Conservation (phyloP, 805 yeast genomes). For the Ogataea populi-albae region DNA sequence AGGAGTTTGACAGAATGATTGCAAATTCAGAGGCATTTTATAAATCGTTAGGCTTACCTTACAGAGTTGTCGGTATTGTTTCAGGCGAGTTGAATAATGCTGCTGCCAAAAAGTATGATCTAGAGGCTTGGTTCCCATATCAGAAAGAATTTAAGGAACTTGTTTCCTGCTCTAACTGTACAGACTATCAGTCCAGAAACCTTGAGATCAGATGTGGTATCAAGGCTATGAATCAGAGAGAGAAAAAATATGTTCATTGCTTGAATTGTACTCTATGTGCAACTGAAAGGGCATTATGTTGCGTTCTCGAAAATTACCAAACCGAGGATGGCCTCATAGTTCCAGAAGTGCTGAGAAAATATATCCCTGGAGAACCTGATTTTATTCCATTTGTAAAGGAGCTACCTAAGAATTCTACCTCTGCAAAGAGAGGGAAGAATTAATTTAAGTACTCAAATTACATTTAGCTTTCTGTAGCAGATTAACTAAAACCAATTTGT, state of each 20-base stretch:
- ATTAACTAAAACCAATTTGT: too few relatives aligned
- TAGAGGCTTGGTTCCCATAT: slow-evolving; percentile 99
- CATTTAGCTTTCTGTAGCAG: too few relatives aligned
- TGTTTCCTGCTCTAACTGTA: slow-evolving; percentile 98
- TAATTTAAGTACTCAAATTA: slow-evolving; percentile 1
- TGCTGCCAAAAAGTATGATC: slow-evolving; percentile 97
- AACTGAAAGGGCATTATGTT: slow-evolving; percentile 97
- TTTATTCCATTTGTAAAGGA: slow-evolving; percentile 88
- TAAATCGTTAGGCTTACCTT: slow-evolving; percentile 87
- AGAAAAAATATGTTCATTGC: slow-evolving; percentile 98
- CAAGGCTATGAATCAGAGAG: slow-evolving; percentile 90
- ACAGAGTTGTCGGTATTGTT: slow-evolving; percentile 96
- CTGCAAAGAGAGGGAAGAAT: slow-evolving; percentile 51
- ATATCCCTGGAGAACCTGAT: slow-evolving; percentile 98
- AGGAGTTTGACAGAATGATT: slow-evolving; percentile 95
- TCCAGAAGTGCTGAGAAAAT: slow-evolving; percentile 94
- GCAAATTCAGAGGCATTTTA: slow-evolving; percentile 87
- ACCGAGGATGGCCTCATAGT: slow-evolving; percentile 91
- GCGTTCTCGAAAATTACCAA: slow-evolving; percentile 96
- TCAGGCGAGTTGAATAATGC: slow-evolving; percentile 98
- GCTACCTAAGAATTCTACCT: slow-evolving; percentile 90
- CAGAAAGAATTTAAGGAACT: slow-evolving; percentile 98
- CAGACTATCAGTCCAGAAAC: slow-evolving; percentile 98
- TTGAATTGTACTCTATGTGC: slow-evolving; percentile 96
- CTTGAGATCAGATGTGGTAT: slow-evolving; percentile 98